Evolutionary conservation across 2,329 filamentous ascomycete species (phyloP), one percentile per base, ranked within the genome.

Genomic region (Lecanicillium sp.): DNA sequence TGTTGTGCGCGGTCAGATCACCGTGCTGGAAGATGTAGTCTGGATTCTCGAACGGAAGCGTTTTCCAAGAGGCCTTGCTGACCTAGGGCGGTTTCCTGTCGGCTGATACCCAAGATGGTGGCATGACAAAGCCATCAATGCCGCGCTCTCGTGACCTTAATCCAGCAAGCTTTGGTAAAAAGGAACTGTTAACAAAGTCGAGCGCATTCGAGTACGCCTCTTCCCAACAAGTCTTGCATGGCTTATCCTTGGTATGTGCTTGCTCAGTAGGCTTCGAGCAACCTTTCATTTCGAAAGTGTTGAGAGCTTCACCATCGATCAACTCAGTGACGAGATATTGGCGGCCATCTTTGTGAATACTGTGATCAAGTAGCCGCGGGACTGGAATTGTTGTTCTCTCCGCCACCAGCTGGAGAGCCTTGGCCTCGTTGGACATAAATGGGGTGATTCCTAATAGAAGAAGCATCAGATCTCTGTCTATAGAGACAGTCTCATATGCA

Each of bases 91-190:
- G 49, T 44, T 44, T 7, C 8, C 12, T 12, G 48, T 49, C 52
- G 1, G 47, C 19, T 21, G n/a, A 9, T 2, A 54, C 10, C 52
- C 52, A 54, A 10, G 23, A 24, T 11, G 52, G 52, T 14, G 51
- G 51, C 51, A 54, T 54, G 15, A 51, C 52, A 33, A 52, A 54
- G 15, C 51, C 52, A n/a, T 54, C 44, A 8, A 52, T 38, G 5
- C 51, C 51, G 5, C 48, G 32, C 14, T 49, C 17, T 17, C 14
- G 26, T 23, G 51, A 52, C 19, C 47, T 52, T 14, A 51, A 20
- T 0, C 26, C 15, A 2, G 50, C 39, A 23, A 54, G 50, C 21
- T 52, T 44, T 5, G 52, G 52, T 17, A 54, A 44, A 17, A 49
- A 39, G 15, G 26, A 17, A 11, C 38, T n/a, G 5, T 19, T 44